phyloP scores from a whole-genome alignment of 257 asterid genomes.

The Salvia splendens region DNA sequence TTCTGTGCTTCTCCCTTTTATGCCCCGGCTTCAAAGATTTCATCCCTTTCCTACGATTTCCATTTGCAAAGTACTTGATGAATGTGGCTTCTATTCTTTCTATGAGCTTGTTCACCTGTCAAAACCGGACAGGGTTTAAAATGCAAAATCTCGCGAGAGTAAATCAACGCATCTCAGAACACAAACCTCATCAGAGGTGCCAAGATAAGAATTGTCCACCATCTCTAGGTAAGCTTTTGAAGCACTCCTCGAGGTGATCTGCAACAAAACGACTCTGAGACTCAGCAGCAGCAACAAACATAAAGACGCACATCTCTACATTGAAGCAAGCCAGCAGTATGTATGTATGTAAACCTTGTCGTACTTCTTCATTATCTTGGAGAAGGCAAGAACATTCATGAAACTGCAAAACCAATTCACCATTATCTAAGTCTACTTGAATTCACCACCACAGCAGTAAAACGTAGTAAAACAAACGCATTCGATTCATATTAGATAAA shows the following conservation, averaged over 20 bases:
- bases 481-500: background rate
- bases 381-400: conserved; percentile 77
- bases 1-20: conserved; percentile 66
- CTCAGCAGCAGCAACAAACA: background rate
- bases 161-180: background rate
- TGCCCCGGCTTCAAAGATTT: conserved; percentile 54
- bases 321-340: conserved; percentile 7
- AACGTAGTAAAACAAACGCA: background rate
- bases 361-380: too few species aligned
- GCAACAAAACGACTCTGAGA: conserved; percentile 16
- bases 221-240: conserved; percentile 67
- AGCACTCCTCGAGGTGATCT: conserved; percentile 80
- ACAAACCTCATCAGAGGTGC: conserved; percentile 81
- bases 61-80: conserved; percentile 76
- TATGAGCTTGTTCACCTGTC: conserved; percentile 55
- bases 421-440: conserved; percentile 22
- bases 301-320: background rate
- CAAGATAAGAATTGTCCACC: conserved; percentile 71
- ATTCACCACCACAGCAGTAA: background rate
- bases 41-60: conserved; percentile 76
- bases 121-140: background rate
- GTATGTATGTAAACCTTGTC: conserved; percentile 75
- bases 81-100: conserved; percentile 64
- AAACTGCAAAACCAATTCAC: conserved; percentile 49
- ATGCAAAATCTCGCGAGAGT: background rate